Percentiles rank a stretch among this genome's conserved stretches.
phyloP scores from a whole-genome alignment of 2,329 filamentous ascomycete genomes.

The Balansia obtecta region DNA sequence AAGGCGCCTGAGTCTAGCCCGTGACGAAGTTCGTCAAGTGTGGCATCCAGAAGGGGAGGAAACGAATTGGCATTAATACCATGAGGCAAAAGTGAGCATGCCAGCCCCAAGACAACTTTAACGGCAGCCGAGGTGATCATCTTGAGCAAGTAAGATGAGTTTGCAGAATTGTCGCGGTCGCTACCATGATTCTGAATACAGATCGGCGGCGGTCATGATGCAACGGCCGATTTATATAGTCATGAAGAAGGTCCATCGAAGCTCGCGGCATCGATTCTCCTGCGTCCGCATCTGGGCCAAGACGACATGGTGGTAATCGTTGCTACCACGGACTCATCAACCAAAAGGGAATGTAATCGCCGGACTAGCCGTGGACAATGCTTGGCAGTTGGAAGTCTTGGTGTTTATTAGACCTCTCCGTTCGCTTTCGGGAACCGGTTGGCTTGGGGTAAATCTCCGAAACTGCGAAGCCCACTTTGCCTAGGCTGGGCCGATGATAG shows the following conservation, averaged over 20 bases:
- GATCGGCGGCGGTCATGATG: not conserved
- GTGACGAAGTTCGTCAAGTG: constrained; percentile 10
- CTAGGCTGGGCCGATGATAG: too few species aligned
- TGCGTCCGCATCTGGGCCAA: too few species aligned
- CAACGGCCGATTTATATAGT: not conserved
- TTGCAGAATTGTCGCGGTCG: not conserved
- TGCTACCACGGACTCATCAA: too few species aligned
- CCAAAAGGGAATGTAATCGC: too few species aligned
- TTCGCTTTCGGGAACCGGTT: too few species aligned
- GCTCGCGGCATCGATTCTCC: not conserved
- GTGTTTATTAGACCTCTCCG: too few species aligned
- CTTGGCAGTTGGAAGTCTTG: too few species aligned
- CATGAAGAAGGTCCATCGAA: not conserved
- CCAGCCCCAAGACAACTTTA: not conserved
- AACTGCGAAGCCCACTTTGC: too few species aligned
- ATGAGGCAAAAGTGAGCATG: not conserved
- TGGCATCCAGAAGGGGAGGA: constrained; percentile 11
- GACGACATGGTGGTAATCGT: too few species aligned
- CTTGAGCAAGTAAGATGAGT: not conserved
- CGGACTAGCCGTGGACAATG: too few species aligned
- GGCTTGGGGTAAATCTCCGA: too few species aligned
- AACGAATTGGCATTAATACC: not conserved
- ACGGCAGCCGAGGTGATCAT: not conserved
- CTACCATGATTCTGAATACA: not conserved
- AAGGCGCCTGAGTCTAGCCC: constrained; percentile 15